phyloP scores from a whole-genome alignment of 768 basidiomycete genomes.

The Lactarius akahatsu region DNA sequence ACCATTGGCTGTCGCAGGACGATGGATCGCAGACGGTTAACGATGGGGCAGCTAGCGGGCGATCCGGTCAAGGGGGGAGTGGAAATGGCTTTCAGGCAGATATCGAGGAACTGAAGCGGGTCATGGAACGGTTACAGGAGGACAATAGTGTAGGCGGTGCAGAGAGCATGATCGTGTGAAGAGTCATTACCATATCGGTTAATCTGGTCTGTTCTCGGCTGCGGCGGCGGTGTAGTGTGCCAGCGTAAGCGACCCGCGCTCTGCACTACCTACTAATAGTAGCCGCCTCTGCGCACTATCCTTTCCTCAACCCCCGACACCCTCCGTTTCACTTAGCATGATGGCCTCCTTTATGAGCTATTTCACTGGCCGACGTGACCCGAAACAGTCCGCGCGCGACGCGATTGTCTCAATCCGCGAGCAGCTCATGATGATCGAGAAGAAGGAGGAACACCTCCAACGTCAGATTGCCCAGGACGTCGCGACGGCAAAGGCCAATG shows the following conservation, averaged over 20 bases:
- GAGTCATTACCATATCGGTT: constrained; percentile 1
- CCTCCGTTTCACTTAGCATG: constrained; percentile 6
- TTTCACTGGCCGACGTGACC: constrained; percentile 80
- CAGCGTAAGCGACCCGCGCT: background rate
- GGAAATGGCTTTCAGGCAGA: constrained; percentile 66
- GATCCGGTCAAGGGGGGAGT: constrained; percentile 44
- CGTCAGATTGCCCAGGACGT: constrained; percentile 96
- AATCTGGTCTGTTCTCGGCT: background rate
- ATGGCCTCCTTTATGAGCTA: constrained; percentile 65
- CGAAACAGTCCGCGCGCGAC: constrained; percentile 83
- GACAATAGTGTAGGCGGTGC: background rate
- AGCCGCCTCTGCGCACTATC: background rate
- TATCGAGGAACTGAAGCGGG: constrained; percentile 65
- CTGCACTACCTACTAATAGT: background rate
- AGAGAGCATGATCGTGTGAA: constrained; percentile 8
- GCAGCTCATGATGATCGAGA: constrained; percentile 96
- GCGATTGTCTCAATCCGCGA: constrained; percentile 92
- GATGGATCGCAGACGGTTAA: constrained; percentile 60
- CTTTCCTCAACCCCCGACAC: background rate
- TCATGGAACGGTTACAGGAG: constrained; percentile 45
- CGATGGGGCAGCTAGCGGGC: constrained; percentile 52
- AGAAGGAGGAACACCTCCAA: constrained; percentile 96
- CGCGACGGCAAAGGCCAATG: constrained; percentile 90
- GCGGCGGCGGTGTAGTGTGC: background rate
- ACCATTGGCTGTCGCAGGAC: constrained; percentile 74